phyloP scores from a whole-genome alignment of 2,329 filamentous ascomycete species.

The Colletotrichum liriopes region DNA sequence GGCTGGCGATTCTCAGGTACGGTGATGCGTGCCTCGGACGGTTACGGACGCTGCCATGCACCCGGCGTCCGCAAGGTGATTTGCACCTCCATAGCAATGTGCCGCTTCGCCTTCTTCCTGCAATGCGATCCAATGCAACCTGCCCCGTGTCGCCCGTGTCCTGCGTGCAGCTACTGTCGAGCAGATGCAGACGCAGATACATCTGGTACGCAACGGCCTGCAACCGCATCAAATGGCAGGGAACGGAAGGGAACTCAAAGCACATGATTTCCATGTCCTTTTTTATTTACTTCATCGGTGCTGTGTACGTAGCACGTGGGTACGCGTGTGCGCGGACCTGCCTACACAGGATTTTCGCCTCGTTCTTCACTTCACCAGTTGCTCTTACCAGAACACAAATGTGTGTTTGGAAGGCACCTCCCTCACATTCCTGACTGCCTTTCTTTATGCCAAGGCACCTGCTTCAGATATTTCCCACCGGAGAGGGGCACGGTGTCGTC shows the following conservation, averaged over 20 bases:
- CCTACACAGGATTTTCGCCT: background rate
- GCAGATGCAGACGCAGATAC: constrained; percentile 25
- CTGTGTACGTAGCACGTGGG: background rate
- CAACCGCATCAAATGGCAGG: background rate
- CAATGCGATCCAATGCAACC: constrained; percentile 15
- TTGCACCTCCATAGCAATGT: background rate
- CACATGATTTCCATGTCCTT: background rate
- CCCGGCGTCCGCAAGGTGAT: background rate
- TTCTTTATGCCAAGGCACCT: background rate
- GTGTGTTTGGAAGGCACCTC: background rate
- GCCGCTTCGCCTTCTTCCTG: background rate
- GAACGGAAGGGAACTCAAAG: background rate
- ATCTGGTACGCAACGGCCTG: background rate
- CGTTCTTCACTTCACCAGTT: background rate
- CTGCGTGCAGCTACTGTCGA: constrained; percentile 16
- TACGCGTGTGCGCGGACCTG: background rate
- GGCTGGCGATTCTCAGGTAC: background rate
- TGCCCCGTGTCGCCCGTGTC: constrained; percentile 31
- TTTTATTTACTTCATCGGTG: background rate
- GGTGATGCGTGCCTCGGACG: background rate
- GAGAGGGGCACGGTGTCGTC: background rate
- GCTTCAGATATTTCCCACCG: background rate
- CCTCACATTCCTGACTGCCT: background rate
- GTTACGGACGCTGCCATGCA: background rate
- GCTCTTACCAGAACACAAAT: background rate